These are phyloP conservation scores for Gyrodon lividus DNA, from an alignment of 768 basidiomycete species.

Conservation along the genomic window DNA sequence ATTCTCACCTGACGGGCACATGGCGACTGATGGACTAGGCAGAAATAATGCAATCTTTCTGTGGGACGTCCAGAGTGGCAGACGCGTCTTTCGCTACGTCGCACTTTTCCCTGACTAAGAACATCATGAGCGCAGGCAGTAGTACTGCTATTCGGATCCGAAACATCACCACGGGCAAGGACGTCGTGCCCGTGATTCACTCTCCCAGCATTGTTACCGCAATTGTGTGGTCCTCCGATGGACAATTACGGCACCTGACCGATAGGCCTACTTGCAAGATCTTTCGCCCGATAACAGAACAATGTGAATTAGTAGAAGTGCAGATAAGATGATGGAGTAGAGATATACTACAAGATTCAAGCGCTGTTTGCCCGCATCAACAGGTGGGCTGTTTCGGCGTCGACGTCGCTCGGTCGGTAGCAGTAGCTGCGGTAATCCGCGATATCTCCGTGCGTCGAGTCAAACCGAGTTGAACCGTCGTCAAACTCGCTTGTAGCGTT, in stretches of 20 bases:
- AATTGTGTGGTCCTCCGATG: not conserved
- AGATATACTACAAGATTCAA: too few species aligned
- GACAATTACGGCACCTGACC: too few species aligned
- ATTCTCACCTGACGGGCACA: not conserved
- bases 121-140: not conserved
- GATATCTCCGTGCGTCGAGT: not conserved
- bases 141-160: not conserved
- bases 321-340: too few species aligned
- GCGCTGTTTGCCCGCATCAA: not conserved
- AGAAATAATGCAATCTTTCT: not conserved
- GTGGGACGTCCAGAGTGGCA: not conserved
- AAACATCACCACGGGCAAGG: not conserved
- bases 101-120: not conserved
- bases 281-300: too few species aligned
- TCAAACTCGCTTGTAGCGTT: constrained; percentile 3
- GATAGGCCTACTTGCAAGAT: too few species aligned
- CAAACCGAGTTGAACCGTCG: constrained; percentile 12
- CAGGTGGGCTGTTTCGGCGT: not conserved
- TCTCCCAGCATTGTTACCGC: not conserved
- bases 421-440: not conserved
- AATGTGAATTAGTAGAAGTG: too few species aligned
- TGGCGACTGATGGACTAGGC: too few species aligned
- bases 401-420: not conserved
- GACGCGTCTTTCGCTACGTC: not conserved
- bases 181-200: not conserved